A percentile compares a stretch with the other conserved stretches of the same genome.
Conservation (phyloP, 2,329 filamentous ascomycete genomes). For the Aspergillus novofumigatus region DNA sequence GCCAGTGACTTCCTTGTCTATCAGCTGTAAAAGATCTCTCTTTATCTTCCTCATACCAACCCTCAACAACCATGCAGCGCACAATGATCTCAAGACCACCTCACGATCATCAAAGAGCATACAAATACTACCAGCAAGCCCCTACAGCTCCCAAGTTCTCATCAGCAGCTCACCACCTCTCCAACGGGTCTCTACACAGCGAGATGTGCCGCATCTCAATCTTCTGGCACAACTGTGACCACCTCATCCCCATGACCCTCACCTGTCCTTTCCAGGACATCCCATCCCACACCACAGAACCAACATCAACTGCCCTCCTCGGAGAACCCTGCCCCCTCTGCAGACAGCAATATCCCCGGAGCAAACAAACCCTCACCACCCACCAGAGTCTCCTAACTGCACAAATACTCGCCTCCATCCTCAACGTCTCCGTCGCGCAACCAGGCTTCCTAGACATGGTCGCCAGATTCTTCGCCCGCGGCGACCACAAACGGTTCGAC, state of each 20-base stretch:
- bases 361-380: neutral
- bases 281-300: neutral
- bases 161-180: neutral
- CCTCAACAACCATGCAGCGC: neutral
- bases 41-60: neutral
- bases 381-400: neutral
- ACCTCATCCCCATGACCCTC: neutral
- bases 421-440: neutral
- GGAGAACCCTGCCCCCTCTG: constrained; percentile 5
- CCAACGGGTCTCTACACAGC: neutral
- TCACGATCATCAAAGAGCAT: neutral
- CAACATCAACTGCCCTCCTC: neutral
- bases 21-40: neutral
- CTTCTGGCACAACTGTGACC: constrained; percentile 4
- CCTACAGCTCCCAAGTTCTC: neutral
- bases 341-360: neutral
- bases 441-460: constrained; percentile 3
- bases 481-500: constrained; percentile 7
- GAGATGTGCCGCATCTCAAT: constrained; percentile 3
- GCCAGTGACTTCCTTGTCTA: neutral
- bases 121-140: neutral
- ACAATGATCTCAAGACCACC: neutral
- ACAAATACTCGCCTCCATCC: constrained; percentile 1
- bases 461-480: constrained; percentile 9
- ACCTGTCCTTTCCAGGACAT: neutral